Conservation (phyloP, 164 flowering plant species). For the Kalanchoe fedtschenkoi region DNA sequence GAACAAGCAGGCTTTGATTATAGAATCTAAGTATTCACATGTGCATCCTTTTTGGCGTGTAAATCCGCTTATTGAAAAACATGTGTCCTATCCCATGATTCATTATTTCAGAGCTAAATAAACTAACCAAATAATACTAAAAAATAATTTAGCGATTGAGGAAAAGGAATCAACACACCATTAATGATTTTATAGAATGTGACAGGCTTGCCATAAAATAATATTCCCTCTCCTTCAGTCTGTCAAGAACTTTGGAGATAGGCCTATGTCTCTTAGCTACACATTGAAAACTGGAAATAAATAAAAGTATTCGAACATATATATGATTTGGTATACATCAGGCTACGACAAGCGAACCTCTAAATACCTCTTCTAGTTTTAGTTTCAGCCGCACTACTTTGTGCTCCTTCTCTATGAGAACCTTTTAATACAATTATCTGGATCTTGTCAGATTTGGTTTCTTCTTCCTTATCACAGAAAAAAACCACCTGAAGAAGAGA, state of each 20-base stretch:
- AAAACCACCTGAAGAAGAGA: not conserved
- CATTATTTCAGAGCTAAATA: not conserved
- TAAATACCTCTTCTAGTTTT: not conserved
- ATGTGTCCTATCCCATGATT: not conserved
- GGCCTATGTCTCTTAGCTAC: conserved; percentile 28
- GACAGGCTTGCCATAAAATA: conserved; percentile 37
- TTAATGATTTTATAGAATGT: conserved; percentile 20
- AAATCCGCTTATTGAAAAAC: not conserved
- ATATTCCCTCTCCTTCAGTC: conserved; percentile 43
- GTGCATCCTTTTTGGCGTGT: not conserved
- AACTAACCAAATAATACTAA: not conserved
- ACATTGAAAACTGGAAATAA: conserved; percentile 7
- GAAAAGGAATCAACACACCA: conserved; percentile 27
- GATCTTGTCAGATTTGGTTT: not conserved
- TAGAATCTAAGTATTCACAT: not conserved
- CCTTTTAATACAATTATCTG: not conserved
- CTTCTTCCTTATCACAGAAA: not conserved
- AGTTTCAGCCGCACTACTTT: not conserved
- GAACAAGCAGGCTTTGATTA: too few relatives aligned
- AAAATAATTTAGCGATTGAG: not conserved
- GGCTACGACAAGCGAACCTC: not conserved
- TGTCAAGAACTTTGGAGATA: conserved; percentile 21
- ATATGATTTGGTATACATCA: not conserved
- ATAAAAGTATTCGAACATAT: conserved; percentile 2
- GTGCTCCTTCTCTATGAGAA: not conserved